These are phyloP conservation scores for Colletotrichum sp. DNA, from an alignment of 2,329 filamentous ascomycete genomes.

Conservation along the genomic window DNA sequence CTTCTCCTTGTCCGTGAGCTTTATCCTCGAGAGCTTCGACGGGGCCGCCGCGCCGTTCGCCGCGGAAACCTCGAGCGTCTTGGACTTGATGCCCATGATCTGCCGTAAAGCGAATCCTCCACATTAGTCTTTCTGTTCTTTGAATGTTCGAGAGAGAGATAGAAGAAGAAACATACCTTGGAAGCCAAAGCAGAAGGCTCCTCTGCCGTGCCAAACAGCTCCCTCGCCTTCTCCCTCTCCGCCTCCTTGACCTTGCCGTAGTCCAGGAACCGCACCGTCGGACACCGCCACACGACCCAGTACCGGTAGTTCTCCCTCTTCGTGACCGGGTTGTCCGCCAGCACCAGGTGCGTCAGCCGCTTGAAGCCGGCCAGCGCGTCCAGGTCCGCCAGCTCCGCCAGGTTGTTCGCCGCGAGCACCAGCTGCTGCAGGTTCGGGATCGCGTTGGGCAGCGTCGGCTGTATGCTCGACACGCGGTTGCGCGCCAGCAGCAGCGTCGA, in stretches of 20 bases:
- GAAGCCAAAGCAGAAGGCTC: constrained; percentile 82
- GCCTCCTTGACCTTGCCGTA: constrained; percentile 89
- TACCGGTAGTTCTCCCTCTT: constrained; percentile 95
- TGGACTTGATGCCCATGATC: constrained; percentile 87
- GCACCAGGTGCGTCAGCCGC: constrained; percentile 77
- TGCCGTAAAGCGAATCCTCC: constrained; percentile 29
- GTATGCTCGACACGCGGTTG: constrained; percentile 85
- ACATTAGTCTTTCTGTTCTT: background rate
- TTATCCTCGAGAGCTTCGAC: constrained; percentile 76
- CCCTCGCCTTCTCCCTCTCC: constrained; percentile 76
- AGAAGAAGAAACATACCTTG: constrained; percentile 52
- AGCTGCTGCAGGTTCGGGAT: constrained; percentile 84
- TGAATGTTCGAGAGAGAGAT: background rate
- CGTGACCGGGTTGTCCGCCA: constrained; percentile 88
- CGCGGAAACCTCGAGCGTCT: constrained; percentile 66
- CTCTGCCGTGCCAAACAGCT: constrained; percentile 82
- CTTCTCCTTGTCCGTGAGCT: constrained; percentile 88
- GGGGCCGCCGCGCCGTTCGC: constrained; percentile 46
- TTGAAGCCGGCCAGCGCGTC: constrained; percentile 76
- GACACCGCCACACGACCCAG: constrained; percentile 89
- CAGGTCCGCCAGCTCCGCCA: constrained; percentile 85
- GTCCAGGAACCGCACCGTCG: constrained; percentile 87
- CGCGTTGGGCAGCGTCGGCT: constrained; percentile 73
- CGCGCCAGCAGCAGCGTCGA: constrained; percentile 87
- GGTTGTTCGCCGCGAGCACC: constrained; percentile 81